Percentiles rank a stretch among this genome's conserved stretches.
phyloP scores from a whole-genome alignment of 2,329 filamentous ascomycete genomes.

The Mycosphaerella arachidis region DNA sequence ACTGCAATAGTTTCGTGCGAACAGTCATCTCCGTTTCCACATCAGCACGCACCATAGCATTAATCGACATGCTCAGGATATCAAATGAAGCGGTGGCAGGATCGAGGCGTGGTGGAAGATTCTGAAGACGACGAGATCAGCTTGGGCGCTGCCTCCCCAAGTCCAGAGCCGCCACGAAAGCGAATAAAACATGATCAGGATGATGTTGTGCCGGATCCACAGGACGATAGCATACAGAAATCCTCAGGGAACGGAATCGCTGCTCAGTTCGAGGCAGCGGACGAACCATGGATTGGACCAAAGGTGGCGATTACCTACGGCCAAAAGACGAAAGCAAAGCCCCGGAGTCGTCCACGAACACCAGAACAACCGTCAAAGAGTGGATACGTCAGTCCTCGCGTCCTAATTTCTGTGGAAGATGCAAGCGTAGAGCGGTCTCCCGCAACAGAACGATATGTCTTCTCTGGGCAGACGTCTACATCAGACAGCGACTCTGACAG shows the following conservation, averaged over 20 bases:
- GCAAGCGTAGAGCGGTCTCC: background rate
- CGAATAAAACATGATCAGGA: conserved; percentile 15
- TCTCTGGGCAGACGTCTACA: background rate
- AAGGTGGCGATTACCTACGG: conserved; percentile 22
- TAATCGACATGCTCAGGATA: conserved; percentile 15
- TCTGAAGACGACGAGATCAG: conserved; percentile 47
- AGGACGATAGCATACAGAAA: background rate
- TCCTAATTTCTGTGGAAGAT: background rate
- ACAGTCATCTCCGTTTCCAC: background rate
- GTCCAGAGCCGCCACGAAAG: conserved; percentile 20
- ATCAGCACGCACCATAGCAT: background rate
- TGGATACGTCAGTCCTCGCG: background rate
- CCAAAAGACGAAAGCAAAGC: conserved; percentile 10
- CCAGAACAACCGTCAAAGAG: background rate
- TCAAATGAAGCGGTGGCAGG: conserved; percentile 48
- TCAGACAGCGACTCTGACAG: conserved; percentile 8
- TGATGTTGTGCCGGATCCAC: background rate
- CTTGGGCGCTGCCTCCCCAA: conserved; percentile 22
- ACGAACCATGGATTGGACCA: conserved; percentile 20
- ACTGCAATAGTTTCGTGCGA: background rate
- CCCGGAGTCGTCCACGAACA: background rate
- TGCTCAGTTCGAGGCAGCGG: conserved; percentile 4
- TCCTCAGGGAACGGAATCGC: background rate
- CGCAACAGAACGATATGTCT: background rate
- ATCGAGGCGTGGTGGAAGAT: conserved; percentile 47